A percentile compares a stretch with the other conserved stretches of the same genome.
phyloP scores from a whole-genome alignment of 441 rosid species.

The Eutrema salsugineum region DNA sequence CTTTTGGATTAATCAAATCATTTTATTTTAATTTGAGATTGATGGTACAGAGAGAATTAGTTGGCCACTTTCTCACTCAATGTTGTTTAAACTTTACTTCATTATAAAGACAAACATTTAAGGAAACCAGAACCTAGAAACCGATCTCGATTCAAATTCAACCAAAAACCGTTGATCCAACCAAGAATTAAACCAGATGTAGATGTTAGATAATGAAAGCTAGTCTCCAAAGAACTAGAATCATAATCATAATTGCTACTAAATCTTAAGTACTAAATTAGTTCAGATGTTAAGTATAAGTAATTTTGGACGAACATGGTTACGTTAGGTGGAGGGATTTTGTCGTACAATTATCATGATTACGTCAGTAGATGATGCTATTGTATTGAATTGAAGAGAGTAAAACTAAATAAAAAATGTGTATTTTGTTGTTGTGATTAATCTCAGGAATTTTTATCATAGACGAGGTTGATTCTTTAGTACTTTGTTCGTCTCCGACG shows the following conservation, averaged over 20 bases:
- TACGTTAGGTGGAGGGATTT: constrained; percentile 17
- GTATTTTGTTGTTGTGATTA: background rate
- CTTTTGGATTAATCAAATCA: constrained; percentile 46
- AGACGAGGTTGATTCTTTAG: constrained; percentile 10
- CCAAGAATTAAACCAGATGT: background rate
- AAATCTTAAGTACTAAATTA: background rate
- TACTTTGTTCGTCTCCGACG: background rate
- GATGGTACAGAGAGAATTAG: constrained; percentile 33
- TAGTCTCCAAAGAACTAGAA: background rate
- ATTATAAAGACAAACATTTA: constrained; percentile 50
- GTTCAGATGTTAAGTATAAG: background rate
- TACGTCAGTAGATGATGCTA: background rate
- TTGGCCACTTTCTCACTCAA: constrained; percentile 87
- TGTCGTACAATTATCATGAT: constrained; percentile 1
- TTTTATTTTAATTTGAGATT: constrained; percentile 18
- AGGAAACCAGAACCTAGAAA: constrained; percentile 26
- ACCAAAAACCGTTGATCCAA: constrained; percentile 17
- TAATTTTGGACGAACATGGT: constrained; percentile 3
- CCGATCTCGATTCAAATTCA: constrained; percentile 20
- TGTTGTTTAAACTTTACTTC: constrained; percentile 70
- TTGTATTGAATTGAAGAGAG: too few relatives aligned
- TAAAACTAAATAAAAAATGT: background rate
- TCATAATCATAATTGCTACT: background rate
- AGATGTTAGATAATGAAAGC: constrained; percentile 4
- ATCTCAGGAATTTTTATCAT: background rate